Percentiles rank a stretch among this genome's conserved stretches.
Conservation (phyloP, 805 yeast genomes). For the Wickerhamiella lipophila region DNA sequence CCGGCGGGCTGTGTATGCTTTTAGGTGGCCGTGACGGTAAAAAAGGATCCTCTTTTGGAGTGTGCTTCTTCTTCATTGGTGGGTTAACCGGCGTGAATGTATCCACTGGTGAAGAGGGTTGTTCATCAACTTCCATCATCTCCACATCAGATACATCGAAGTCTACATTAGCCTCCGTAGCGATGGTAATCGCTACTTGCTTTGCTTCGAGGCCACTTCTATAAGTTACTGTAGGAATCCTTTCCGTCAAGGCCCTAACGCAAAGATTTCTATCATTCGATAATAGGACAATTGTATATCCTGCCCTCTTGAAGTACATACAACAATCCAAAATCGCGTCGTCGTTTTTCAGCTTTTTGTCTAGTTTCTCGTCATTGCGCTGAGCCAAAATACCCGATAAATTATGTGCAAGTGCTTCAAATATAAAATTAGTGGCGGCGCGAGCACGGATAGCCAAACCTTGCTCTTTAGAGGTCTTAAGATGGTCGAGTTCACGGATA, state of each 20-base stretch:
- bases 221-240: constrained; percentile 40
- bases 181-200: constrained; percentile 33
- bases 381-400: constrained; percentile 52
- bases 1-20: too few species aligned
- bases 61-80: too few species aligned
- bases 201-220: constrained; percentile 33
- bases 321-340: constrained; percentile 83
- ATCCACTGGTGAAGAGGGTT: too few species aligned
- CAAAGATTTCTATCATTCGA: constrained; percentile 82
- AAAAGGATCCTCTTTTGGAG: too few species aligned
- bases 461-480: constrained; percentile 38
- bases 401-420: constrained; percentile 40
- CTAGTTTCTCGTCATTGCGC: constrained; percentile 40
- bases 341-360: constrained; percentile 42
- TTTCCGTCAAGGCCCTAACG: constrained; percentile 58
- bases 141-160: background rate
- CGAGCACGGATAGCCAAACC: constrained; percentile 35
- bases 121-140: background rate
- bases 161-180: constrained; percentile 27
- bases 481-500: constrained; percentile 68
- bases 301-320: constrained; percentile 36
- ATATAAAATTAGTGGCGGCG: constrained; percentile 70
- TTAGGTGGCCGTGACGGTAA: too few species aligned
- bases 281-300: constrained; percentile 38
- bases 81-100: too few species aligned